These are phyloP conservation scores for Puccinia hordei DNA, from an alignment of 1,284 basidiomycete genomes.

Conservation along the genomic window DNA sequence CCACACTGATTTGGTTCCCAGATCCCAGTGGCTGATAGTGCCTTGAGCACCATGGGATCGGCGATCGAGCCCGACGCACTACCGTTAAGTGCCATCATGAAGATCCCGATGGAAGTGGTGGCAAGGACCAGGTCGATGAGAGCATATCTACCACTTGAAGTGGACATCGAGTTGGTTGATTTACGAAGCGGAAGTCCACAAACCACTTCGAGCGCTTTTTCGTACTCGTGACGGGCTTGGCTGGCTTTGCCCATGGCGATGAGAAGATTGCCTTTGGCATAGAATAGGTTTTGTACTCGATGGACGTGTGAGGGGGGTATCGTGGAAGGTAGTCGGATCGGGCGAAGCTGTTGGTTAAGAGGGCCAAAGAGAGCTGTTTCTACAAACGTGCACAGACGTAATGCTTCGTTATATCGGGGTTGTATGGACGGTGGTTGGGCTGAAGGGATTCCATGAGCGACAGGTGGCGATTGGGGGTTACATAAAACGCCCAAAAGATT, in stretches of 20 bases:
- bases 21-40: constrained; percentile 37
- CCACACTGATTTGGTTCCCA: constrained; percentile 39
- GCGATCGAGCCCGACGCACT: constrained; percentile 57
- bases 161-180: constrained; percentile 49
- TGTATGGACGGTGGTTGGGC: constrained; percentile 60
- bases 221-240: constrained; percentile 60
- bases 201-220: constrained; percentile 59
- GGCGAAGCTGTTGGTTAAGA: constrained; percentile 51
- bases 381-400: constrained; percentile 52
- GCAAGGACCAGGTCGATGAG: constrained; percentile 47
- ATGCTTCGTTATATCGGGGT: constrained; percentile 57
- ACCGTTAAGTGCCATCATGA: constrained; percentile 60
- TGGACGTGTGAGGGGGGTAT: constrained; percentile 60
- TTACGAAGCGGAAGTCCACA: constrained; percentile 41
- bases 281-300: constrained; percentile 62
- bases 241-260: constrained; percentile 56
- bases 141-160: constrained; percentile 52
- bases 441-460: constrained; percentile 54
- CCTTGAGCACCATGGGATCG: constrained; percentile 53
- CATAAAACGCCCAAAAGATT: constrained; percentile 62
- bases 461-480: constrained; percentile 54
- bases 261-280: constrained; percentile 62
- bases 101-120: constrained; percentile 57
- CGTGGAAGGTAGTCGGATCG: constrained; percentile 53
- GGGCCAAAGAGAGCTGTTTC: constrained; percentile 50